A percentile compares a stretch with the other conserved stretches of the same genome.
Conservation (phyloP, 257 asterid species). For the Jacaranda copaia region DNA sequence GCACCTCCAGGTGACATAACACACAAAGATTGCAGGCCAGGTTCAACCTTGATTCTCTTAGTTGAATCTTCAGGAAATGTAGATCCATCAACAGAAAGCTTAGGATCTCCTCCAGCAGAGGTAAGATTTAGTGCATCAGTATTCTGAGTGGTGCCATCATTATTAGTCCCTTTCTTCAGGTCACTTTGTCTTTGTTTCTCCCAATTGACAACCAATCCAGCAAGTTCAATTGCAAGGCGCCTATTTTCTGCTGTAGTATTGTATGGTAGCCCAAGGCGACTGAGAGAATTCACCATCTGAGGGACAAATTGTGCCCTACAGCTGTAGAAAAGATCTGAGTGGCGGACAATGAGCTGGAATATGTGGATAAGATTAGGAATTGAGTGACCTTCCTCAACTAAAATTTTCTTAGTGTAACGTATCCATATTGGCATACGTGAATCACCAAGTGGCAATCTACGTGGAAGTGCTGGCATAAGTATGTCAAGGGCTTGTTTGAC, state of each 20-base stretch:
- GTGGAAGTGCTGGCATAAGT: conserved; percentile 99
- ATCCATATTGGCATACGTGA: conserved; percentile 99
- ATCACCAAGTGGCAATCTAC: conserved; percentile 97
- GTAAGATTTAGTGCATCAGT: conserved; percentile 62
- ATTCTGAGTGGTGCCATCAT: conserved; percentile 61
- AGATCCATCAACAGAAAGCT: conserved; percentile 80
- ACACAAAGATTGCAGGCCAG: conserved; percentile 91
- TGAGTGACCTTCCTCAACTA: conserved; percentile 99
- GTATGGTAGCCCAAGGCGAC: conserved; percentile 98
- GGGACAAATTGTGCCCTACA: conserved; percentile 99
- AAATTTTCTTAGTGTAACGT: conserved; percentile 96
- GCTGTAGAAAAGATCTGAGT: conserved; percentile 97
- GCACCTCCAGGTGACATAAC: conserved; percentile 99
- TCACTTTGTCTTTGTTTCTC: conserved; percentile 95
- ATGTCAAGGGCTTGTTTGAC: conserved; percentile 99
- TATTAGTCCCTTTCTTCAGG: conserved; percentile 68
- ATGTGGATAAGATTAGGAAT: conserved; percentile 97
- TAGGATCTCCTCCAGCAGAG: conserved; percentile 66
- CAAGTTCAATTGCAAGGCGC: conserved; percentile 99
- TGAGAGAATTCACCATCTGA: conserved; percentile 98
- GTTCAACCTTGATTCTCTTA: conserved; percentile 94
- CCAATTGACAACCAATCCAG: conserved; percentile 99
- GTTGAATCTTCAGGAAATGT: conserved; percentile 88
- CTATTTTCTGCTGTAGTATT: conserved; percentile 97
- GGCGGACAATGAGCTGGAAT: conserved; percentile 99